Conservation (phyloP, 2,329 filamentous ascomycete genomes). For the Karstenula rhodostoma region DNA sequence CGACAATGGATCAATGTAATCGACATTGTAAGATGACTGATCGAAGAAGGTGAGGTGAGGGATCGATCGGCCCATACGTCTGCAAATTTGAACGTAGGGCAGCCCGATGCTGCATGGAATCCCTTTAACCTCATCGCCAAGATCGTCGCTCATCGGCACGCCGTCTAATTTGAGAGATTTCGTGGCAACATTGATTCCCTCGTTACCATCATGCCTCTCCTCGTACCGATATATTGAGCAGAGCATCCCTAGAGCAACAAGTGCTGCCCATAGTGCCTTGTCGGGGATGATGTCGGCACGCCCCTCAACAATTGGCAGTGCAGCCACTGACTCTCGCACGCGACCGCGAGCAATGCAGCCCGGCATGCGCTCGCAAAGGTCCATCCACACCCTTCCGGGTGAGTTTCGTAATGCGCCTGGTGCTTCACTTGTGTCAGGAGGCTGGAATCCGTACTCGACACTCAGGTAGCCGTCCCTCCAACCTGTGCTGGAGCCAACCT, state of each 20-base stretch:
- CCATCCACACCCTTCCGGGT: slow-evolving; percentile 63
- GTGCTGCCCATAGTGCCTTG: slow-evolving; percentile 61
- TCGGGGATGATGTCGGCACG: slow-evolving; percentile 61
- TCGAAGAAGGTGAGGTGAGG: slow-evolving; percentile 64
- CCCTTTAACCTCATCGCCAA: slow-evolving; percentile 60
- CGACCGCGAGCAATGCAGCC: slow-evolving; percentile 60
- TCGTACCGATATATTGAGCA: slow-evolving; percentile 65
- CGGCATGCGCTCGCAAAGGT: slow-evolving; percentile 63
- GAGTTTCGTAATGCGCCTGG: slow-evolving; percentile 58
- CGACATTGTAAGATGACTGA: slow-evolving; percentile 63
- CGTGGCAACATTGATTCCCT: slow-evolving; percentile 55
- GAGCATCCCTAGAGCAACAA: slow-evolving; percentile 62
- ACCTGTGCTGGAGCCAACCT: slow-evolving; percentile 60
- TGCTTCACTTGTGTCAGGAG: slow-evolving; percentile 60
- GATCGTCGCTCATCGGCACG: slow-evolving; percentile 60
- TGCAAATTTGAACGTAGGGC: slow-evolving; percentile 62
- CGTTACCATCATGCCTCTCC: slow-evolving; percentile 61
- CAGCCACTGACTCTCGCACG: slow-evolving; percentile 60
- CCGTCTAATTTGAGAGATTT: slow-evolving; percentile 47
- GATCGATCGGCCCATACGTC: slow-evolving; percentile 62
- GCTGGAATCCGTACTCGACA: slow-evolving; percentile 62
- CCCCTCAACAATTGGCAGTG: slow-evolving; percentile 59
- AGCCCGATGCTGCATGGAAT: slow-evolving; percentile 61
- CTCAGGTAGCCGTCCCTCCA: slow-evolving; percentile 64
- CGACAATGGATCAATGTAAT: slow-evolving; percentile 59